Percentiles rank a stretch among this genome's conserved stretches.
These are phyloP conservation scores for Chrysopogon serrulatus DNA, from an alignment of 176 grass and related monocot genomes.

Conservation along the genomic window DNA sequence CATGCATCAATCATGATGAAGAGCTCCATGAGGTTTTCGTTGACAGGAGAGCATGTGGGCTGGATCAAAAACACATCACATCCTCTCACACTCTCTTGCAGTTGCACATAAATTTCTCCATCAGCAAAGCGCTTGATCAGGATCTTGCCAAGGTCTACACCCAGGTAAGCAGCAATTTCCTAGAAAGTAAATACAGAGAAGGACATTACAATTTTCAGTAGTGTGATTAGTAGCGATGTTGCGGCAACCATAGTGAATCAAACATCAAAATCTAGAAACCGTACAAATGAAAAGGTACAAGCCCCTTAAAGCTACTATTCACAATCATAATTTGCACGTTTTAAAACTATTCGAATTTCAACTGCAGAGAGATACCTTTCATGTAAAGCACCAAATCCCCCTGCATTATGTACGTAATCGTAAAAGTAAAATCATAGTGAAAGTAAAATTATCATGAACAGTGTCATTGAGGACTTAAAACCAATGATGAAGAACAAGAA, in stretches of 20 bases:
- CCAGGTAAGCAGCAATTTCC: slow-evolving; percentile 92
- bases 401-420: background rate
- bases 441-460: background rate
- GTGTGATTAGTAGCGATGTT: background rate
- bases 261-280: background rate
- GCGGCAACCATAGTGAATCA: background rate
- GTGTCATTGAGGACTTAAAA: background rate
- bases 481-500: background rate
- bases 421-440: background rate
- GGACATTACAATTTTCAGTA: background rate
- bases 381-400: background rate
- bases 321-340: background rate
- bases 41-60: slow-evolving; percentile 83
- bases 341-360: background rate
- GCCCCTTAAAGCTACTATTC: background rate
- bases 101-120: slow-evolving; percentile 88
- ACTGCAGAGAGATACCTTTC: background rate
- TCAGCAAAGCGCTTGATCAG: slow-evolving; percentile 89
- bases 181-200: background rate
- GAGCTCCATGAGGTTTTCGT: slow-evolving; percentile 96
- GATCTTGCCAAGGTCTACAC: slow-evolving; percentile 75
- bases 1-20: slow-evolving; percentile 96
- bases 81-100: slow-evolving; percentile 91
- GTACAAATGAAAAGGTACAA: background rate
- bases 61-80: slow-evolving; percentile 97